Base-by-base conservation (phyloP, 306 rosid genomes). In the Lathyrus oleraceus region DNA sequence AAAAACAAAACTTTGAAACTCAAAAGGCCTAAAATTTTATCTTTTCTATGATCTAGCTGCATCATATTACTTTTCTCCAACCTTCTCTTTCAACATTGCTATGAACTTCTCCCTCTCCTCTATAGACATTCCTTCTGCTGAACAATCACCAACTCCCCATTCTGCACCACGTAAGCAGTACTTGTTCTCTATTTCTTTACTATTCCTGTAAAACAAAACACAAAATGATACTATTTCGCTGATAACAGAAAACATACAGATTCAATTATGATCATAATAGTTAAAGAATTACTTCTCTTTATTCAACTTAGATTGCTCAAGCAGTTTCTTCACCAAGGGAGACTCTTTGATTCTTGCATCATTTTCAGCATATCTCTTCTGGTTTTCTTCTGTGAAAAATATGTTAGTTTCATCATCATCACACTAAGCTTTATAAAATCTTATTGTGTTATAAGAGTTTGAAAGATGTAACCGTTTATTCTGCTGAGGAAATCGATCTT, bases 81-180 rank as follows among this genome's bases (percentile, higher is more conserved):
- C 89, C 64, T 69, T 86, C 82, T 86, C 75, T 87, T 88, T 92
- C 93, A 92, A 71, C 82, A 60, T 79, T 17, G 84, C 72, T 71
- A 93, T 84, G 85, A 93, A 93, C 10, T 82, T 85, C 0, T 92
- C 98, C 56, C 82, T 88, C 12, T 86, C 96, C 1, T 75, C 88
- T 0, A 86, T 77, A 16, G 95, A 70, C 98, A 93, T 86, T 65
- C 86, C 96, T 76, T 88, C 91, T 0, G 93, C 64, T 14, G 97
- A 90, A 81, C 97, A 93, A 76, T 93, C 97, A 23, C 98, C 98
- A 5, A 93, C 91, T 68, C 96, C 98, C 98, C 96, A 90, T 75
- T 93, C 98, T 7, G 97, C 98, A 0, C 97, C 98, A 0, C 98
- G 85, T 61, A 93, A 2, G 76, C 97, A 93, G 73, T 93, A 90